A percentile compares a stretch with the other conserved stretches of the same genome.
These are phyloP conservation scores for Rutstroemia sp. DNA, from an alignment of 2,329 filamentous ascomycete genomes.

Conservation along the genomic window DNA sequence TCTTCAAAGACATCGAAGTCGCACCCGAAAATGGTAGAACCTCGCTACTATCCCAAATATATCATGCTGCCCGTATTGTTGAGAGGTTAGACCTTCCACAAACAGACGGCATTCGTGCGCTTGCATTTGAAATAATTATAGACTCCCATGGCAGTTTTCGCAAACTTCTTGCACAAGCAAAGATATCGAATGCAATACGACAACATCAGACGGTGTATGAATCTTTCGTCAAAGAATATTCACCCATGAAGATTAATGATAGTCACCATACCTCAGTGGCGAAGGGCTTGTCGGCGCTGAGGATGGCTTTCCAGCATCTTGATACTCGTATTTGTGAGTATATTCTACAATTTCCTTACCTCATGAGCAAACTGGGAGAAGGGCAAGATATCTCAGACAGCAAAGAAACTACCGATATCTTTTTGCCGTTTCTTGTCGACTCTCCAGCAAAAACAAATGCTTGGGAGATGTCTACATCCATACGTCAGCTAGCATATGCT, in stretches of 20 bases:
- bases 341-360: conserved; percentile 35
- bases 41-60: conserved; percentile 25
- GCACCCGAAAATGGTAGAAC: conserved; percentile 10
- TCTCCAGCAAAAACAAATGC: conserved; percentile 46
- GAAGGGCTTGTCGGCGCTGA: neutral
- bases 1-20: conserved; percentile 55
- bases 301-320: conserved; percentile 22
- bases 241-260: neutral
- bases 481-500: conserved; percentile 49
- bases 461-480: conserved; percentile 45
- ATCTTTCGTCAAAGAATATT: conserved; percentile 24
- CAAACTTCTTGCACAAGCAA: conserved; percentile 21
- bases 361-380: conserved; percentile 20
- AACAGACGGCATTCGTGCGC: conserved; percentile 32
- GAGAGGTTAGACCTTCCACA: conserved; percentile 35
- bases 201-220: conserved; percentile 13
- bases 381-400: neutral
- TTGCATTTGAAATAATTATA: conserved; percentile 29
- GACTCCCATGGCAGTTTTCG: conserved; percentile 21
- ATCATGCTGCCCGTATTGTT: conserved; percentile 38
- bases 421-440: conserved; percentile 57
- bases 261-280: neutral
- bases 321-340: conserved; percentile 46
- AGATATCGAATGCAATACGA: conserved; percentile 14
- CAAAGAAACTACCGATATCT: conserved; percentile 38